phyloP scores from a whole-genome alignment of 108 stramenopile species.

The Conticribra weissflogii region DNA sequence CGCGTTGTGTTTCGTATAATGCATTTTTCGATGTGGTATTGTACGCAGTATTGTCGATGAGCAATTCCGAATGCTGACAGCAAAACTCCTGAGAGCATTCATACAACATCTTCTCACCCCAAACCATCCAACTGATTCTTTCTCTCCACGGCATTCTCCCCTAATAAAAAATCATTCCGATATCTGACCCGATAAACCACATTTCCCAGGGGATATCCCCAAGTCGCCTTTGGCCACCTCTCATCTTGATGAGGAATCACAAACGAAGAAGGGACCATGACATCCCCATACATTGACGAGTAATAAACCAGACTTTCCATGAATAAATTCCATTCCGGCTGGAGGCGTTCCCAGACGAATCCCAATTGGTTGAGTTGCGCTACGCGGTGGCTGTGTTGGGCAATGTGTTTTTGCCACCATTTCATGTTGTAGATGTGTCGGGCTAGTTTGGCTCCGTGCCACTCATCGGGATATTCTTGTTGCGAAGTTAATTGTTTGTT shows the following conservation, averaged over 20 bases:
- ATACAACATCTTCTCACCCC: no score
- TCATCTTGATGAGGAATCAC: conserved; percentile 56
- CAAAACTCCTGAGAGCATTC: no score
- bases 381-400: conserved; percentile 61
- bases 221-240: conserved; percentile 65
- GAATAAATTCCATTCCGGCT: conserved; percentile 84
- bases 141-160: conserved; percentile 37
- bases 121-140: conserved; percentile 66
- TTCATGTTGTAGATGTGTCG: conserved; percentile 76
- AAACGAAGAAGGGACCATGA: conserved; percentile 72
- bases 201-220: conserved; percentile 74
- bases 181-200: conserved; percentile 67
- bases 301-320: conserved; percentile 74
- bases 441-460: conserved; percentile 70
- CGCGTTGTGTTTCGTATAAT: no score
- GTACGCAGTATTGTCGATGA: no score
- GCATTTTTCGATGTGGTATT: no score
- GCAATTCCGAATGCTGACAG: no score
- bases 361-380: conserved; percentile 70
- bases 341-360: conserved; percentile 86
- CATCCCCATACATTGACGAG: conserved; percentile 50
- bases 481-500: no score
- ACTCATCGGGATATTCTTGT: conserved; percentile 59
- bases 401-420: conserved; percentile 80
- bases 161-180: conserved; percentile 69